A percentile compares a stretch with the other conserved stretches of the same genome.
Conservation (phyloP, 495 filamentous ascomycete genomes). For the Chlorociboria aeruginascens region DNA sequence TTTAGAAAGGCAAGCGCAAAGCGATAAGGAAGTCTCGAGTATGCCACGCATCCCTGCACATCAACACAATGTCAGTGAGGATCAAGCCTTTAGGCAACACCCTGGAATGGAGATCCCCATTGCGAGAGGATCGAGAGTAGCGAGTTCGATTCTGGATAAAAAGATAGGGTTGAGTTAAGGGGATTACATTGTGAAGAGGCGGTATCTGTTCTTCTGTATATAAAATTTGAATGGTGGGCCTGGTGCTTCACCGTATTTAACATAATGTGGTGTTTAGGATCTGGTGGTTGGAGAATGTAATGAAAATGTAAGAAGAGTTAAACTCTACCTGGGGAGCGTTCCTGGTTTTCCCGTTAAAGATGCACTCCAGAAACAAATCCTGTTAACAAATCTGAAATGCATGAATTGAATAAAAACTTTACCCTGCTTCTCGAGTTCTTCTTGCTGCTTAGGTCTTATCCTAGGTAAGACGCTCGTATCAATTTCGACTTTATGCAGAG, state of each 20-base stretch:
- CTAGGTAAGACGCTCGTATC: no score
- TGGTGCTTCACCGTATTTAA: slow-evolving; percentile 14
- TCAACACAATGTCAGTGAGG: slow-evolving; percentile 14
- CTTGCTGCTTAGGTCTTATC: no score
- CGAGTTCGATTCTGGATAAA: slow-evolving; percentile 17
- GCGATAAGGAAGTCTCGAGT: slow-evolving; percentile 7
- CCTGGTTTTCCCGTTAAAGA: no score
- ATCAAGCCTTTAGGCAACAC: slow-evolving; percentile 14
- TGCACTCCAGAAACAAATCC: no score
- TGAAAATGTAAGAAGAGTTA: neutral
- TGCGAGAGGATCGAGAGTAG: slow-evolving; percentile 11
- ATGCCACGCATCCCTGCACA: slow-evolving; percentile 13
- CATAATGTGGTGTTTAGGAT: slow-evolving; percentile 10
- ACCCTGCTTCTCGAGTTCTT: no score
- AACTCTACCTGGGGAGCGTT: no score
- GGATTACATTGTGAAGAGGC: neutral
- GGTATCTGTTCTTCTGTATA: slow-evolving; percentile 9
- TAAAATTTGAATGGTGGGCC: slow-evolving; percentile 9
- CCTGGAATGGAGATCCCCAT: slow-evolving; percentile 15
- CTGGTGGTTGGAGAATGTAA: neutral
- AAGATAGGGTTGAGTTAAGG: slow-evolving; percentile 7
- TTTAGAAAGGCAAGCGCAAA: slow-evolving; percentile 9
- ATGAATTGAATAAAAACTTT: neutral
- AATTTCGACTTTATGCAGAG: no score
- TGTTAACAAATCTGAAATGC: neutral